Evolutionary conservation across 805 yeast species (phyloP).

Genomic region (Cyberlindnera nakhonratchasimensis): DNA sequence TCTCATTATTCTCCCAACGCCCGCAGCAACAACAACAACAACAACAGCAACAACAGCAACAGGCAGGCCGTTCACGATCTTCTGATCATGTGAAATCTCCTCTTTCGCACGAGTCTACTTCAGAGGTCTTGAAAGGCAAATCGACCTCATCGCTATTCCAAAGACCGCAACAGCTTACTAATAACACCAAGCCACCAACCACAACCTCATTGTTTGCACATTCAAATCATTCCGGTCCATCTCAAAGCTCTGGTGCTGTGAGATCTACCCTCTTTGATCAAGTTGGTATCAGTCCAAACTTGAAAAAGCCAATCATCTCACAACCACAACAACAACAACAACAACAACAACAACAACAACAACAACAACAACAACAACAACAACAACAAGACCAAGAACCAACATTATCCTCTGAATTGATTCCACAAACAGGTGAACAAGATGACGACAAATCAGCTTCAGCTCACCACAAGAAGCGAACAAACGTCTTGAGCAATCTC

Average conservation of each 20-base stretch:
- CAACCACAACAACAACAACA: conserved; percentile 2
- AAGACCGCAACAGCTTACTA: background rate
- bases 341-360: background rate
- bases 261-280: conserved; percentile 22
- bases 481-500: conserved; percentile 25
- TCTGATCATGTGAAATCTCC: conserved; percentile 25
- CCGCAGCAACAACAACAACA: no score
- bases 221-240: conserved; percentile 1
- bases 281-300: conserved; percentile 27
- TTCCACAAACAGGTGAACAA: background rate
- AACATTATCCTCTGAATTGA: no score
- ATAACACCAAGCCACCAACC: conserved; percentile 2
- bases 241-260: background rate
- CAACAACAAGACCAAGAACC: conserved; percentile 1
- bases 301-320: conserved; percentile 10
- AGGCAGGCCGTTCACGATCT: conserved; percentile 3
- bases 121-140: conserved; percentile 8
- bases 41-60: conserved; percentile 3
- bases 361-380: conserved; percentile 6
- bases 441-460: background rate
- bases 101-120: conserved; percentile 23
- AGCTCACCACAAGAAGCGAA: conserved; percentile 18
- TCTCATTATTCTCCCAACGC: conserved; percentile 4
- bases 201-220: conserved; percentile 7
- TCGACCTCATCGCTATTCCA: conserved; percentile 11